phyloP scores from a whole-genome alignment of 2,329 filamentous ascomycete species.

The Colletotrichum plurivorum region DNA sequence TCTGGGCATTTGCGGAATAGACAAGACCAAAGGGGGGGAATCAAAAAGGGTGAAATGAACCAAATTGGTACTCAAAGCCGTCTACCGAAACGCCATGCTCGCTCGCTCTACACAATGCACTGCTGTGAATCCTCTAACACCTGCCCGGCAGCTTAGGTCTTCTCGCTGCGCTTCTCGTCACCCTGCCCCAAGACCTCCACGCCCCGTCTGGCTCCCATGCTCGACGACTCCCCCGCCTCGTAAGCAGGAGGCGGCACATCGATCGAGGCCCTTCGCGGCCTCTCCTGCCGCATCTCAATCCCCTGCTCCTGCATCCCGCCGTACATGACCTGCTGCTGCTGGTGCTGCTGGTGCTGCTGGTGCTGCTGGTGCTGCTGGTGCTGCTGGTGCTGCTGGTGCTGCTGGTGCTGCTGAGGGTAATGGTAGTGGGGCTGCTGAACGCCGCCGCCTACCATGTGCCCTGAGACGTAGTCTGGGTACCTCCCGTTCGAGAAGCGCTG shows the following conservation, averaged over 20 bases:
- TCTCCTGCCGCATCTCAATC: constrained; percentile 6
- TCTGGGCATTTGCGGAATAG: constrained; percentile 37
- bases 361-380: constrained; percentile 2
- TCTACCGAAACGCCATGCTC: constrained; percentile 26
- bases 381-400: not conserved
- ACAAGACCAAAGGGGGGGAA: constrained; percentile 22
- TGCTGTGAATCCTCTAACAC: not conserved
- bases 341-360: constrained; percentile 1
- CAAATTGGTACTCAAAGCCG: not conserved
- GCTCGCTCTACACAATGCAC: constrained; percentile 12
- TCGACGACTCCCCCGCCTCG: constrained; percentile 11
- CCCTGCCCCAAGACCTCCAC: constrained; percentile 22
- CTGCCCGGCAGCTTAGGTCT: not conserved
- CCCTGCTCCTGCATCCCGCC: constrained; percentile 19
- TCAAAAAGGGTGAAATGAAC: constrained; percentile 29
- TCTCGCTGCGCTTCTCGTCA: constrained; percentile 10
- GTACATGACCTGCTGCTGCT: not conserved
- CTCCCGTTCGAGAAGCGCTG: constrained; percentile 18
- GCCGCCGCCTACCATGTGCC: not conserved
- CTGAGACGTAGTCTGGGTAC: constrained; percentile 4
- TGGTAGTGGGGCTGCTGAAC: constrained; percentile 3
- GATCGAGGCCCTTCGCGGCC: constrained; percentile 16
- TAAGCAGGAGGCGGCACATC: constrained; percentile 36
- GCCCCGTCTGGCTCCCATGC: constrained; percentile 13
- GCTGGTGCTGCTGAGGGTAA: not conserved